A percentile compares a stretch with the other conserved stretches of the same genome.
Evolutionary conservation across 495 filamentous ascomycete species (phyloP).

Genomic region (Xylaria venustula): DNA sequence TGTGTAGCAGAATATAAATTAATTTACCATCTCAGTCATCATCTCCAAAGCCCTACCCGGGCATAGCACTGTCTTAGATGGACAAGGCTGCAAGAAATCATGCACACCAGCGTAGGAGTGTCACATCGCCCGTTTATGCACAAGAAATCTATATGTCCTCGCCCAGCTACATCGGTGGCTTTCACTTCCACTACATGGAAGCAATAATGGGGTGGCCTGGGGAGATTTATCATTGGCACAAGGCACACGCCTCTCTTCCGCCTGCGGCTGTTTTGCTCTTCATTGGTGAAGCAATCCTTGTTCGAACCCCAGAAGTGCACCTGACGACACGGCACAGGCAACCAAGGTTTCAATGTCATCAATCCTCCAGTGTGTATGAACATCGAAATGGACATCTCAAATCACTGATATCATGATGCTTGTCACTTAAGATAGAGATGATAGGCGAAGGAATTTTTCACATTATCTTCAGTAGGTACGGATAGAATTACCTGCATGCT

Average conservation of each 20-base stretch:
- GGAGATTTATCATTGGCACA: constrained; percentile 7
- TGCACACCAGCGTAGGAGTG: constrained; percentile 7
- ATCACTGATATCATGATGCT: background rate
- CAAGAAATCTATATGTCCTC: background rate
- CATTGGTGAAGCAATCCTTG: constrained; percentile 10
- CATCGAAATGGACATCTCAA: too few relatives aligned
- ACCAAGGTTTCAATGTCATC: background rate
- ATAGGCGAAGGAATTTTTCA: too few relatives aligned
- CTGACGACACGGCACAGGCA: background rate
- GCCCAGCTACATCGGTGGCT: constrained; percentile 4
- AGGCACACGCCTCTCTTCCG: constrained; percentile 1
- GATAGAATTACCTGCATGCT: too few relatives aligned
- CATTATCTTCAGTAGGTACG: too few relatives aligned
- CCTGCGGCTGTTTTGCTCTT: background rate
- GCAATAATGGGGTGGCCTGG: constrained; percentile 2
- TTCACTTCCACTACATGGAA: background rate
- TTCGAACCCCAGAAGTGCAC: background rate
- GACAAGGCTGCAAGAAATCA: constrained; percentile 16
- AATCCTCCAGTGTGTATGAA: too few relatives aligned
- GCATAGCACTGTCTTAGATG: background rate
- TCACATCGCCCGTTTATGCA: constrained; percentile 5
- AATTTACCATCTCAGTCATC: background rate
- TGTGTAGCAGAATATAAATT: constrained; percentile 8
- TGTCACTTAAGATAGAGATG: too few relatives aligned
- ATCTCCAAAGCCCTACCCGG: constrained; percentile 10